phyloP scores from a whole-genome alignment of 208 protist genomes.

The Trypanosoma conorhini region DNA sequence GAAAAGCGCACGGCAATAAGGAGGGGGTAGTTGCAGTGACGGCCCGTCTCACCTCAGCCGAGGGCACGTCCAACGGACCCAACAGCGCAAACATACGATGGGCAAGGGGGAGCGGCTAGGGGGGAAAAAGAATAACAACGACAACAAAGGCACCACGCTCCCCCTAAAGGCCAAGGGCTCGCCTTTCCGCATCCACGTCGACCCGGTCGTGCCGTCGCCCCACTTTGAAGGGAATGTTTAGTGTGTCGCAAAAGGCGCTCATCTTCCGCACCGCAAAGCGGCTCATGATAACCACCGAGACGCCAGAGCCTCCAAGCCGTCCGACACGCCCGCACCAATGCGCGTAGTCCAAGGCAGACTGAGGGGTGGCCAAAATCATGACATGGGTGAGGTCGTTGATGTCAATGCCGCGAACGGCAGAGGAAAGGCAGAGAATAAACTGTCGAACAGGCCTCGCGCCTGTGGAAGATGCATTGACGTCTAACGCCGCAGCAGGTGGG shows the following conservation, averaged over 20 bases:
- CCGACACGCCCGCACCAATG: slow-evolving; percentile 90
- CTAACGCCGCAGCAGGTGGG: not conserved
- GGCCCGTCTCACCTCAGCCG: too few relatives aligned
- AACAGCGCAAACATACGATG: not conserved
- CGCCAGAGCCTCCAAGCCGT: slow-evolving; percentile 59
- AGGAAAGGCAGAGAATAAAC: slow-evolving; percentile 48
- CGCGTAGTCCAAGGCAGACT: slow-evolving; percentile 69
- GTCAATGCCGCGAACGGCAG: slow-evolving; percentile 74
- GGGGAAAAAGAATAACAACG: slow-evolving; percentile 14
- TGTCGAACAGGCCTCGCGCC: slow-evolving; percentile 5
- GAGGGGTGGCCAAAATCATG: slow-evolving; percentile 59
- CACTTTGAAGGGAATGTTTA: slow-evolving; percentile 57
- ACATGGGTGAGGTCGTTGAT: slow-evolving; percentile 74
- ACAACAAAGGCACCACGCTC: slow-evolving; percentile 11
- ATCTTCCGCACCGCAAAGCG: slow-evolving; percentile 53
- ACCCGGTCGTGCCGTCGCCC: slow-evolving; percentile 49
- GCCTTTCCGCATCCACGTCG: slow-evolving; percentile 54
- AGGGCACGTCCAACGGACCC: too few relatives aligned
- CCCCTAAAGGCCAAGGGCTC: slow-evolving; percentile 30
- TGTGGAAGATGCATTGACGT: not conserved
- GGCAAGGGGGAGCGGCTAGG: slow-evolving; percentile 8
- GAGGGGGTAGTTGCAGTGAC: too few relatives aligned
- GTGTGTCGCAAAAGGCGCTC: slow-evolving; percentile 62
- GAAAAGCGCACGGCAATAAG: too few relatives aligned
- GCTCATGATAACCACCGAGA: slow-evolving; percentile 62